Base-by-base conservation (phyloP, 2,329 filamentous ascomycete species). In the Colletotrichum karsti region DNA sequence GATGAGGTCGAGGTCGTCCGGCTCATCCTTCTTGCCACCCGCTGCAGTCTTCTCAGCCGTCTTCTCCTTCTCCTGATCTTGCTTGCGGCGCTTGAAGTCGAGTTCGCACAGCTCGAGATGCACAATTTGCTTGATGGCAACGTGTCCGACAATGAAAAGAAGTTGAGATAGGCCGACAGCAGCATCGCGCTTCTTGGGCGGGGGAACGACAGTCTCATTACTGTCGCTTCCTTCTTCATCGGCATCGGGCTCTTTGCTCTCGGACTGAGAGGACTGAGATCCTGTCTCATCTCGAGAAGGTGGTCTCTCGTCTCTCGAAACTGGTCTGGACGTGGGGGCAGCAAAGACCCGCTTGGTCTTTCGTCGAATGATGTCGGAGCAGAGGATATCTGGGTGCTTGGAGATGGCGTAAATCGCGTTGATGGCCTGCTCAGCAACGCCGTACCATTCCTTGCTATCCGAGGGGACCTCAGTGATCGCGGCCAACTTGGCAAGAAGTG, bases 91-190 rank as follows among this genome's bases (percentile, higher is more conserved):
- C 84, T 99, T 99, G 81, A 99, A 99, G 79, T 99, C 96, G 55
- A 96, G 90, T 77, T 99, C 96, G 77, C 95, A 97, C n/a, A 98
- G 86, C 75, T 99, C 96, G 10, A 99, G 88, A 77, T 99, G 96
- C 1, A 99, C 97, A 73, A 99, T 99, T 77, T 99, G 97, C 82
- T 99, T 99, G 77, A 99, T 96, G 13, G 96, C 96, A 53, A 98
- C 93, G 76, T 99, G 96, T 0, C 96, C 96, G 30, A 98, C 95
- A 37, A 97, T 92, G 77, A 98, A 98, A 0, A 99, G 85, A 2
- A 99, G 87, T 75, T 98, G 96, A 0, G 96, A 97, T 2, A 99
- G 85, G 1, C 89, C 91, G 51, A 94, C 87, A 1, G 93, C 90
- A 5, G 91, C 88, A 72, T 91, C 93, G 30, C 91, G 79, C 71